Base-by-base conservation (phyloP, 148 eudicot species). In the Pouteria glomerata region DNA sequence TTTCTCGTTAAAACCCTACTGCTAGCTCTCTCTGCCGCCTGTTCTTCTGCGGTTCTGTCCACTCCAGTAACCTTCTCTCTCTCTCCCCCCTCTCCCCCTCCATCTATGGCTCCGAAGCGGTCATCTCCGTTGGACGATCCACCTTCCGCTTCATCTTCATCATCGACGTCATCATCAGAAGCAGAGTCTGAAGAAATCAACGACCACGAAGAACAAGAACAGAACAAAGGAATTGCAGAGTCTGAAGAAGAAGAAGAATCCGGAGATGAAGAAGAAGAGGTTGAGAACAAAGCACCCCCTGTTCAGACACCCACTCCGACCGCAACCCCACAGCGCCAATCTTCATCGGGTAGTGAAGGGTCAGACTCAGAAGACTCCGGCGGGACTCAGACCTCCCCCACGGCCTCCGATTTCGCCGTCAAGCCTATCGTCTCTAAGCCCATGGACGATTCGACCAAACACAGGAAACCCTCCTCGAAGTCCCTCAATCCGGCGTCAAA, bases 81-180 rank as follows among this genome's bases (percentile, higher is more conserved):
- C 35, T 24, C 12, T 27, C 63, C 53, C 15, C 2, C 4, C 47
- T 8, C 35, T 42, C n/a, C 52, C 74, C 19, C 59, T 13, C 30
- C n/a, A 41, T 71, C 58, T 29, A 85, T 85, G 88, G 72, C 82
- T 45, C 66, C 66, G 27, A 86, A 81, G 71, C 70, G 73, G 35
- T 27, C 60, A 10, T 56, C 79, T 35, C 80, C 79, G 0, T 70
- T 70, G 39, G 73, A 77, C 2, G 47, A 77, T 2, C 78, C 80
- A 0, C 85, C 89, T 4, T 70, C 83, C 26, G 82, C 67, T 53
- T 73, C 84, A 11, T 81, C 87, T 3, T 81, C 86, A 34, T 62
- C 63, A 10, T 74, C 77, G 44, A 39, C n/a, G 7, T 19, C 14
- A 37, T 41, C 35, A 27, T 16, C 30, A 66, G 73, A 66, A 39